Evolutionary conservation across 768 basidiomycete species (phyloP).

Genomic region (Clathrus columnatus): DNA sequence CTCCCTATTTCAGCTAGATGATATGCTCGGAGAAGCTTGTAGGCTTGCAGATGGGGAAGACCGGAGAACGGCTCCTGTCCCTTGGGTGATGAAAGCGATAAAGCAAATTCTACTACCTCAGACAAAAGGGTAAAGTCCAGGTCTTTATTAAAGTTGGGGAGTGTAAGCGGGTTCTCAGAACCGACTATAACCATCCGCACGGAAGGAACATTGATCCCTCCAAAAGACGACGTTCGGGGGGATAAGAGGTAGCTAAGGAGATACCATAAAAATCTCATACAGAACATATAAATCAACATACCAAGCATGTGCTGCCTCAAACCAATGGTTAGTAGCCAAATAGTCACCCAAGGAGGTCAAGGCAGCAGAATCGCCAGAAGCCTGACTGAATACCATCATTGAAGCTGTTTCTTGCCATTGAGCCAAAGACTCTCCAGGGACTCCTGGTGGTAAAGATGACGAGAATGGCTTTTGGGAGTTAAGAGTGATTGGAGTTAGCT

Average conservation of each 20-base stretch:
- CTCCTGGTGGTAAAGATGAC: conserved; percentile 39
- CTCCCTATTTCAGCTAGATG: conserved; percentile 78
- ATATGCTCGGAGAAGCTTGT: conserved; percentile 71
- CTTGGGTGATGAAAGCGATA: conserved; percentile 70
- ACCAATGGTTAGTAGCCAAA: conserved; percentile 59
- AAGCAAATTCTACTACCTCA: conserved; percentile 86
- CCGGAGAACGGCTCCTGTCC: conserved; percentile 83
- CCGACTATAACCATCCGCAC: conserved; percentile 69
- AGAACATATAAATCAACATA: conserved; percentile 30
- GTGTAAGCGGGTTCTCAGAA: conserved; percentile 45
- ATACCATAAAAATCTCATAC: conserved; percentile 5
- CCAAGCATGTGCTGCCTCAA: conserved; percentile 90
- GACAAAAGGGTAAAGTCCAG: conserved; percentile 74
- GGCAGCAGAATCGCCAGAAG: conserved; percentile 60
- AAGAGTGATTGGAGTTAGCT: conserved; percentile 53
- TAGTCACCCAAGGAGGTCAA: conserved; percentile 81
- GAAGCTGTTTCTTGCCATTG: conserved; percentile 84
- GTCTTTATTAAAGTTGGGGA: conserved; percentile 50
- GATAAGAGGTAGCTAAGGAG: conserved; percentile 71
- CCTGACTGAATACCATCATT: conserved; percentile 69
- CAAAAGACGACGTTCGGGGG: conserved; percentile 66
- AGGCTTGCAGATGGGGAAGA: conserved; percentile 79
- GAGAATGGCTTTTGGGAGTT: conserved; percentile 41
- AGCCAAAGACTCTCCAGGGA: conserved; percentile 42
- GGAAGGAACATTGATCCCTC: conserved; percentile 58